These are phyloP conservation scores for Castanospermum australe DNA, from an alignment of 306 rosid genomes.

Conservation along the genomic window DNA sequence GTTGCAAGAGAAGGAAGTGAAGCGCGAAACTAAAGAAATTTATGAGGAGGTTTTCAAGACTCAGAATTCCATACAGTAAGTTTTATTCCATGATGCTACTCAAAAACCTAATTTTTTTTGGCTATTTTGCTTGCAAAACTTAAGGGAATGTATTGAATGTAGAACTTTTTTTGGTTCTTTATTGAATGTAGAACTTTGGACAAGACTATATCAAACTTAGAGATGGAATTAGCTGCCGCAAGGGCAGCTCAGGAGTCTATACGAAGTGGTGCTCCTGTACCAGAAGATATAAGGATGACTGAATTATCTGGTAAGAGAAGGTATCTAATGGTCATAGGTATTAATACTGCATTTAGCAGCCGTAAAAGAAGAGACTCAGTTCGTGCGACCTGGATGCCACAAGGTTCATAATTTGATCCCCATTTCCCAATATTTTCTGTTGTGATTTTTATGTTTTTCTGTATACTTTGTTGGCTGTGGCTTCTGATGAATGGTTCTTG, in stretches of 20 bases:
- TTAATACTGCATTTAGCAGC: conserved; percentile 99
- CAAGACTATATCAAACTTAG: conserved; percentile 87
- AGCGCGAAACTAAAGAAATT: conserved; percentile 56
- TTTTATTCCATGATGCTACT: conserved; percentile 22
- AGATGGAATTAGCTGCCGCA: conserved; percentile 95
- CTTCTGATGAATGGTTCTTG: conserved; percentile 42
- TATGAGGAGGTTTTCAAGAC: conserved; percentile 62
- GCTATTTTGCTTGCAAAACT: not conserved
- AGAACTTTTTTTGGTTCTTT: too few relatives aligned
- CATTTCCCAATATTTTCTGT: not conserved
- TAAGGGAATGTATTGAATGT: conserved; percentile 7
- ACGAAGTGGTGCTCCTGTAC: conserved; percentile 65
- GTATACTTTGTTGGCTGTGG: not conserved
- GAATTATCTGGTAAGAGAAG: conserved; percentile 63
- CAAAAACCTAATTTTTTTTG: not conserved
- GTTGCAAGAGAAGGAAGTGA: conserved; percentile 75
- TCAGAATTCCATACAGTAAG: conserved; percentile 81
- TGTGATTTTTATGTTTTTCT: not conserved
- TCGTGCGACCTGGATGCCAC: conserved; percentile 97
- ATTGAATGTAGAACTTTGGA: conserved; percentile 64
- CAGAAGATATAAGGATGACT: conserved; percentile 45
- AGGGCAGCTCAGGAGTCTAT: conserved; percentile 81
- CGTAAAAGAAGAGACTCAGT: conserved; percentile 95
- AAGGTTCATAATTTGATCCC: conserved; percentile 55
- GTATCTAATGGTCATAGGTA: conserved; percentile 88